Percentiles rank a stretch among this genome's conserved stretches.
phyloP scores from a whole-genome alignment of 106 monocot species.

The Gastrodia elata region DNA sequence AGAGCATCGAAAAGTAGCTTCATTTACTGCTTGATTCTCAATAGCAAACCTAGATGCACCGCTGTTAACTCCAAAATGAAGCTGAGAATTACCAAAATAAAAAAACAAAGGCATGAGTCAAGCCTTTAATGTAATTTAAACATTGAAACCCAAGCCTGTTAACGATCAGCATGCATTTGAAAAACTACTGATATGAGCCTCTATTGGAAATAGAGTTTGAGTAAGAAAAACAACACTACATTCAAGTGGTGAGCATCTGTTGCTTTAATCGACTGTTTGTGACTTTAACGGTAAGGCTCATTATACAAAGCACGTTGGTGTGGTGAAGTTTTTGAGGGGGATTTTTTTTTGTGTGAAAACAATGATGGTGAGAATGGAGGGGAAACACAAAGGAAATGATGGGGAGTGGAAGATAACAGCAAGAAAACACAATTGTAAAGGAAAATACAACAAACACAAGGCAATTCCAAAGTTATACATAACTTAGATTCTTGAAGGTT shows the following conservation, averaged over 20 bases:
- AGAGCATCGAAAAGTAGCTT: constrained; percentile 87
- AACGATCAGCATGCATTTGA: not conserved
- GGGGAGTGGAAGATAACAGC: too few species aligned
- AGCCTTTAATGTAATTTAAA: constrained; percentile 3
- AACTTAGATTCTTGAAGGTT: too few species aligned
- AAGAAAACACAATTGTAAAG: too few species aligned
- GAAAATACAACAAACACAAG: too few species aligned
- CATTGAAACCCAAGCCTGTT: not conserved
- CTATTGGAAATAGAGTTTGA: not conserved
- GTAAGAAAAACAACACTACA: not conserved
- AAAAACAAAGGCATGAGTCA: not conserved
- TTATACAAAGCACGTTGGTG: too few species aligned
- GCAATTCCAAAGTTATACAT: too few species aligned
- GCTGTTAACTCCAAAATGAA: constrained; percentile 96
- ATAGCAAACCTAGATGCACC: constrained; percentile 82
- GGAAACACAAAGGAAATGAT: too few species aligned
- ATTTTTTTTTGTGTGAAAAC: too few species aligned
- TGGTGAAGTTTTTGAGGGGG: too few species aligned
- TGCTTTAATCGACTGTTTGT: not conserved
- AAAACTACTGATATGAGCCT: not conserved
- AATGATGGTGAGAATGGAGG: too few species aligned
- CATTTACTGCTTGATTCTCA: constrained; percentile 89
- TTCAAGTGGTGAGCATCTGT: not conserved
- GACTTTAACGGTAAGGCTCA: not conserved
- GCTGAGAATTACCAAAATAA: constrained; percentile 22